A percentile compares a stretch with the other conserved stretches of the same genome.
Conservation (phyloP, 768 basidiomycete genomes). For the Tephrocybe sp. region DNA sequence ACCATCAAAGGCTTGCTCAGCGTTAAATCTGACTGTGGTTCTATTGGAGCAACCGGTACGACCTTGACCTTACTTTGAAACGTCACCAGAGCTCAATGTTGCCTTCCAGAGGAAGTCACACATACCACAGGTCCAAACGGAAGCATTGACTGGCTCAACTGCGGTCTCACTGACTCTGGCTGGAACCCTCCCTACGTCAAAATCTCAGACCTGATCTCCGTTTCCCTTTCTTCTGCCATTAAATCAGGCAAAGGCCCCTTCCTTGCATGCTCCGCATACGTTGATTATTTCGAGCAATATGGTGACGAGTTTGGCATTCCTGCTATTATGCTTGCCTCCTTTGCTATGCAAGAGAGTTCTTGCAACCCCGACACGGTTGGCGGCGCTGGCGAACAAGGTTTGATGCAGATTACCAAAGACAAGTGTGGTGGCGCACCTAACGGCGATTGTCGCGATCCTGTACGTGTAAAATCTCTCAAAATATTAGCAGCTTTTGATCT, state of each 20-base stretch:
- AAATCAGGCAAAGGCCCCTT: conserved; percentile 53
- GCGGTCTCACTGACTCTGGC: conserved; percentile 58
- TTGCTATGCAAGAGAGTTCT: conserved; percentile 83
- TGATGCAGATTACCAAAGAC: conserved; percentile 82
- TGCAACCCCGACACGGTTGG: conserved; percentile 70
- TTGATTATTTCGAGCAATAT: conserved; percentile 57
- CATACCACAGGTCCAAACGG: conserved; percentile 63
- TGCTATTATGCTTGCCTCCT: conserved; percentile 75
- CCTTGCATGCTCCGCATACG: conserved; percentile 49
- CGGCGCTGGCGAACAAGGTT: conserved; percentile 77
- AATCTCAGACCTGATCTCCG: conserved; percentile 47
- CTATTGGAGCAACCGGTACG: conserved; percentile 48
- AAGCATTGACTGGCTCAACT: conserved; percentile 74
- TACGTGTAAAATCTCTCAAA: conserved; percentile 22
- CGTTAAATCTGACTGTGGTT: conserved; percentile 42
- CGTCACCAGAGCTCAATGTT: background rate
- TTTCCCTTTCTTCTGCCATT: conserved; percentile 45
- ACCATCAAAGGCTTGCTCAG: conserved; percentile 29
- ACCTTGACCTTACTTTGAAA: conserved; percentile 3
- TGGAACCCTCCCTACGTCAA: conserved; percentile 72
- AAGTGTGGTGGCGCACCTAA: conserved; percentile 64
- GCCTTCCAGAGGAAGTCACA: conserved; percentile 43
- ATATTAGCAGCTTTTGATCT: conserved; percentile 1
- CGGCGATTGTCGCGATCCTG: conserved; percentile 45
- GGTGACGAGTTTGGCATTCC: conserved; percentile 52